Percentiles rank a stretch among this genome's conserved stretches.
Evolutionary conservation across 2,329 filamentous ascomycete genomes (phyloP).

Genomic region (Claviceps monticola): DNA sequence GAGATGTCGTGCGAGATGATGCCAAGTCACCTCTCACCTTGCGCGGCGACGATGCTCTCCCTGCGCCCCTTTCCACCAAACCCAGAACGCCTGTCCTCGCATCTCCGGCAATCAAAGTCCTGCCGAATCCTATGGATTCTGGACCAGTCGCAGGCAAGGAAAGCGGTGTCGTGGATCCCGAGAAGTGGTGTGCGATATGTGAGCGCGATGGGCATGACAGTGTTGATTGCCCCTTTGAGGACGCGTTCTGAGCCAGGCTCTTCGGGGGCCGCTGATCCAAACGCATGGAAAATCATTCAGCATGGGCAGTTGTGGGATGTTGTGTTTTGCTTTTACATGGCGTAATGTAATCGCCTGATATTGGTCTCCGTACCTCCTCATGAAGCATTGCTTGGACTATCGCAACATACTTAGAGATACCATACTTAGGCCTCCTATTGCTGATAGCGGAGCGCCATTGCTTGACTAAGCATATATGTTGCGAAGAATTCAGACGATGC

Average conservation of each 20-base stretch:
- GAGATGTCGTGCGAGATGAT: conserved; percentile 22
- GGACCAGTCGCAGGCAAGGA: conserved; percentile 65
- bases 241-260: conserved; percentile 40
- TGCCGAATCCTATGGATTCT: conserved; percentile 49
- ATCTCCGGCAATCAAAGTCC: conserved; percentile 29
- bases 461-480: conserved; percentile 6
- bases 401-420: conserved; percentile 20
- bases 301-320: neutral
- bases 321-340: conserved; percentile 6
- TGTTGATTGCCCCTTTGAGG: conserved; percentile 86
- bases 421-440: conserved; percentile 13
- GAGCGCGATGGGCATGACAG: conserved; percentile 95
- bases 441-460: conserved; percentile 7
- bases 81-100: conserved; percentile 26
- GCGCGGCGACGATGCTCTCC: conserved; percentile 29
- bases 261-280: neutral
- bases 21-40: conserved; percentile 26
- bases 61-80: conserved; percentile 40
- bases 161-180: conserved; percentile 62
- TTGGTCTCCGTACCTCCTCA: conserved; percentile 8
- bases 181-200: conserved; percentile 94
- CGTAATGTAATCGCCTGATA: conserved; percentile 8
- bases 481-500: conserved; percentile 7
- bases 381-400: conserved; percentile 14
- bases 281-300: neutral